Evolutionary conservation across 1,284 basidiomycete species (phyloP).

Genomic region (Apiotrichum siamense): DNA sequence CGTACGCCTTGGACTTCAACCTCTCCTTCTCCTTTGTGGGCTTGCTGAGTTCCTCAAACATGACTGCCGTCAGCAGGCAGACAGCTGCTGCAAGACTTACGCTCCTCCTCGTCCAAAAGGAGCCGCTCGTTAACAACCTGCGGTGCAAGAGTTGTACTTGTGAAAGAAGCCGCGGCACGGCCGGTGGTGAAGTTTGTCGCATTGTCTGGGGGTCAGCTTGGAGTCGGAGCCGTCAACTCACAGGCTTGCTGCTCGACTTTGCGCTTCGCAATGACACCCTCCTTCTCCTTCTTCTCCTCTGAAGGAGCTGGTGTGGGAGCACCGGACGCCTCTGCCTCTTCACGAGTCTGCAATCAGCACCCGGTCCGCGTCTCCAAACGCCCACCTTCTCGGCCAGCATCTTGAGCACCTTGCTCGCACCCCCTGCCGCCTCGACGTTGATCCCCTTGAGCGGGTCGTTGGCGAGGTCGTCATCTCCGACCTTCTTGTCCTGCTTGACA

Average conservation of each 20-base stretch:
- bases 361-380: neutral
- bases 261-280: constrained; percentile 41
- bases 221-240: constrained; percentile 12
- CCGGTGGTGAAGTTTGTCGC: constrained; percentile 85
- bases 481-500: constrained; percentile 46
- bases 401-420: constrained; percentile 47
- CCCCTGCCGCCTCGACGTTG: constrained; percentile 48
- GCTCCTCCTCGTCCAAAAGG: constrained; percentile 74
- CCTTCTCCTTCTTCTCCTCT: constrained; percentile 27
- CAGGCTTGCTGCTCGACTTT: constrained; percentile 38
- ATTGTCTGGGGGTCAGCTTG: constrained; percentile 60
- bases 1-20: constrained; percentile 80
- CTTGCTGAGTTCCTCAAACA: constrained; percentile 82
- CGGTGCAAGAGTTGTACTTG: constrained; percentile 83
- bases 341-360: constrained; percentile 21
- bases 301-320: neutral
- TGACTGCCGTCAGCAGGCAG: constrained; percentile 49
- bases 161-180: constrained; percentile 84
- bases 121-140: constrained; percentile 70
- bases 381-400: constrained; percentile 48
- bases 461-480: constrained; percentile 38
- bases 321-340: constrained; percentile 20
- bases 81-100: constrained; percentile 42
- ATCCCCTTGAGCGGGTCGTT: constrained; percentile 45
- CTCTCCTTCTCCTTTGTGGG: constrained; percentile 85